phyloP scores from a whole-genome alignment of 129 eudicot genomes.

The Logfia minima region DNA sequence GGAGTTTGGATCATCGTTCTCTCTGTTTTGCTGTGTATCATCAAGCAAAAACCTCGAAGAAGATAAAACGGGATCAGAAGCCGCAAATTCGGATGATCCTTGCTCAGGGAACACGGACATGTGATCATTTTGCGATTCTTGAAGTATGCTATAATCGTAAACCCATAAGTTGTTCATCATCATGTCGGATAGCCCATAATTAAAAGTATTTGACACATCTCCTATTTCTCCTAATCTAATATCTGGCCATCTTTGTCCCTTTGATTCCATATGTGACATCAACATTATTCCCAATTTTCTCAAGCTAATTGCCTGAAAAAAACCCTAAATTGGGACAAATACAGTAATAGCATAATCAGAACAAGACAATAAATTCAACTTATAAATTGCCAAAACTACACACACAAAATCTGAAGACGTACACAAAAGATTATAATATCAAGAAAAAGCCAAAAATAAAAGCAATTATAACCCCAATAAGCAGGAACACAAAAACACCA shows the following conservation, averaged over 20 bases:
- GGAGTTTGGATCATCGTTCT: slow-evolving; percentile 41
- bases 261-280: slow-evolving; percentile 37
- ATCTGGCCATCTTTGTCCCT: slow-evolving; percentile 40
- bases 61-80: slow-evolving; percentile 32
- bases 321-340: slow-evolving; percentile 16
- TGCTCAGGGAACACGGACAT: slow-evolving; percentile 25
- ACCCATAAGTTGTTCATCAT: slow-evolving; percentile 35
- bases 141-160: slow-evolving; percentile 29
- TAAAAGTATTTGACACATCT: slow-evolving; percentile 40
- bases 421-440: not conserved
- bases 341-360: slow-evolving; percentile 16
- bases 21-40: slow-evolving; percentile 23
- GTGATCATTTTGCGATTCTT: slow-evolving; percentile 30
- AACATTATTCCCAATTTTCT: slow-evolving; percentile 35
- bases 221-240: slow-evolving; percentile 45
- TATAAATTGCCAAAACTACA: not conserved
- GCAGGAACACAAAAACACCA: not conserved
- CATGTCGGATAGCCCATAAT: slow-evolving; percentile 37
- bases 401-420: not conserved
- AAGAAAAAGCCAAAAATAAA: slow-evolving; percentile 6
- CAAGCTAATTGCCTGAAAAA: not conserved
- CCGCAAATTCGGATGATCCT: slow-evolving; percentile 21
- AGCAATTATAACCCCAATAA: slow-evolving; percentile 10
- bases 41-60: slow-evolving; percentile 25
- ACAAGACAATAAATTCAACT: not conserved